Evolutionary conservation across 129 eudicot species (phyloP).

Genomic region (Escallonia herrerae): DNA sequence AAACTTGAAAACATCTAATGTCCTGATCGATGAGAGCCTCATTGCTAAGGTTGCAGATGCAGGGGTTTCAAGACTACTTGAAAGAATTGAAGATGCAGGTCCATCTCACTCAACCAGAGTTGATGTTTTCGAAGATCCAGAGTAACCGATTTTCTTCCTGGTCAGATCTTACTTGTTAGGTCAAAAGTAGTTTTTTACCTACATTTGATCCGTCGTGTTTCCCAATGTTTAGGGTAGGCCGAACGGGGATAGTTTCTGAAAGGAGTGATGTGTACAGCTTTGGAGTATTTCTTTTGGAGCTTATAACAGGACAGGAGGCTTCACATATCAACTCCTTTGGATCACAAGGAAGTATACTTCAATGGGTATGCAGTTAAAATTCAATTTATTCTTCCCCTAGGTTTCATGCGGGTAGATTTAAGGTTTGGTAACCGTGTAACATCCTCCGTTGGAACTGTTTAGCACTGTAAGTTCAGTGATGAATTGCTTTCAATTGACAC

Average conservation of each 20-base stretch:
- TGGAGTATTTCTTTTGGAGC: slow-evolving; percentile 47
- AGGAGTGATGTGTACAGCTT: slow-evolving; percentile 44
- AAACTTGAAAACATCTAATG: slow-evolving; percentile 46
- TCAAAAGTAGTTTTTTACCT: background rate
- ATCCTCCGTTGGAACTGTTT: too few species aligned
- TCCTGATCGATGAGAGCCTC: slow-evolving; percentile 50
- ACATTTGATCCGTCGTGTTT: background rate
- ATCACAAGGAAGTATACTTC: slow-evolving; percentile 33
- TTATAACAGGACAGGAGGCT: slow-evolving; percentile 39
- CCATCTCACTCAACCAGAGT: slow-evolving; percentile 24
- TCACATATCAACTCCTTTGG: slow-evolving; percentile 22
- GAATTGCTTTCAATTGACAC: too few species aligned
- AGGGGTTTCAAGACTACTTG: slow-evolving; percentile 25
- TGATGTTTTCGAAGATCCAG: slow-evolving; percentile 39
- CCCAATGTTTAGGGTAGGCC: slow-evolving; percentile 21
- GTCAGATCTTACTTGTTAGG: background rate
- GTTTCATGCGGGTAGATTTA: too few species aligned
- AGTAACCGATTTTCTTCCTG: slow-evolving; percentile 21
- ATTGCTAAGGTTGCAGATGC: slow-evolving; percentile 51
- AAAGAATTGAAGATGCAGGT: slow-evolving; percentile 29
- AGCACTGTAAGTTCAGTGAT: too few species aligned
- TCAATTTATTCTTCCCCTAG: too few species aligned
- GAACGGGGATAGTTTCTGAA: slow-evolving; percentile 13
- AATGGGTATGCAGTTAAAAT: slow-evolving; percentile 30
- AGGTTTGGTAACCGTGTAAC: too few species aligned